phyloP scores from a whole-genome alignment of 345 rosid species.

The Capsella bursapastoris region DNA sequence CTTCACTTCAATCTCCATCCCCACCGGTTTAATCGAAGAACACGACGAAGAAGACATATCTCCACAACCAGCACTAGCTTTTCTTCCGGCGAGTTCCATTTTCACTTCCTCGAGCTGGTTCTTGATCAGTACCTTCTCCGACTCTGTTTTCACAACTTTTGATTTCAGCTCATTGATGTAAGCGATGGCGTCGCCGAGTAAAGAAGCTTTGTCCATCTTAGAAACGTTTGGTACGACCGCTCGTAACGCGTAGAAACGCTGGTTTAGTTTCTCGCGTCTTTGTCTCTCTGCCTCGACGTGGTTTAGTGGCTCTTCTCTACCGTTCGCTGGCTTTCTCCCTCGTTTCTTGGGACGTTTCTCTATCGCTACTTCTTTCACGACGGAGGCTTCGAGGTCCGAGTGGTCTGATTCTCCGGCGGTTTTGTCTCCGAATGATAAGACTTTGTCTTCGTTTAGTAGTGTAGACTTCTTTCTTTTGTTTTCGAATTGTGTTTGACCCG shows the following conservation, averaged over 20 bases:
- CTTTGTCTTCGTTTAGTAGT: slow-evolving; percentile 60
- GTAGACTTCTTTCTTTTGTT: slow-evolving; percentile 65
- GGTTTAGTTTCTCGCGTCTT: slow-evolving; percentile 97
- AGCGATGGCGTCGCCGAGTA: slow-evolving; percentile 89
- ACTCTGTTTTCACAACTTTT: slow-evolving; percentile 62
- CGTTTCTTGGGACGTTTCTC: slow-evolving; percentile 91
- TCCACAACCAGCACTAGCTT: slow-evolving; percentile 27
- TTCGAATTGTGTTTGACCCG: slow-evolving; percentile 62
- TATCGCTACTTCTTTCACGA: slow-evolving; percentile 67
- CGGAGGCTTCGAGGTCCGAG: slow-evolving; percentile 93
- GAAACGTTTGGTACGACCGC: slow-evolving; percentile 98
- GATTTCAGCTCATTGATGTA: slow-evolving; percentile 81
- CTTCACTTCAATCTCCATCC: slow-evolving; percentile 89
- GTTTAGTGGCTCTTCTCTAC: slow-evolving; percentile 94
- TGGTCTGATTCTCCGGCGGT: slow-evolving; percentile 79
- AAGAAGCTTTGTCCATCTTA: slow-evolving; percentile 95
- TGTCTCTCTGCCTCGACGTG: slow-evolving; percentile 99
- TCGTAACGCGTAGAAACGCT: slow-evolving; percentile 84
- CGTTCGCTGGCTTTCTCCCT: slow-evolving; percentile 95
- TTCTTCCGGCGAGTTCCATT: slow-evolving; percentile 51
- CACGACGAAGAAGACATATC: slow-evolving; percentile 12
- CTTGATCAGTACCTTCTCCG: slow-evolving; percentile 66
- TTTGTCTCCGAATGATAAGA: slow-evolving; percentile 80
- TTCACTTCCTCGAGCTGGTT: slow-evolving; percentile 67
- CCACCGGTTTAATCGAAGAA: slow-evolving; percentile 48